Evolutionary conservation across 192 early-diverging fungal genomes (phyloP).

Genomic region (Coemansia interrupta): DNA sequence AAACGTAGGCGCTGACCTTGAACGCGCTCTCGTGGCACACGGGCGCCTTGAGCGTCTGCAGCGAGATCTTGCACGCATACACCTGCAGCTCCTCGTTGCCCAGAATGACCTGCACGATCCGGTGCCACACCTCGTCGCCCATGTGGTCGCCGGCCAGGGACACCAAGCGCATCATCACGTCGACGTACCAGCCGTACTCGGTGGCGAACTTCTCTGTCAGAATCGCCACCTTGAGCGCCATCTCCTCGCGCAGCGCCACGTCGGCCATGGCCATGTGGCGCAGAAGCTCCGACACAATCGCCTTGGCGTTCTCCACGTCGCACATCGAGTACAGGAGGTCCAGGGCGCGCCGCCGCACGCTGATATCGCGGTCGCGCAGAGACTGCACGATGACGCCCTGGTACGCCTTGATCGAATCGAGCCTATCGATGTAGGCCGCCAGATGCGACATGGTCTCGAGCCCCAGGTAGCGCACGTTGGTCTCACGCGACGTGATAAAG

Average conservation of each 20-base stretch:
- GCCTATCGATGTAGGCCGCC: slow-evolving; percentile 74
- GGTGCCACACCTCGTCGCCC: slow-evolving; percentile 96
- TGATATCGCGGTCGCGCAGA: slow-evolving; percentile 95
- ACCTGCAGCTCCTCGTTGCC: slow-evolving; percentile 94
- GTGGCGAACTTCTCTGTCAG: slow-evolving; percentile 96
- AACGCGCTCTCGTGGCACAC: slow-evolving; percentile 93
- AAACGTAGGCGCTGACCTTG: slow-evolving; percentile 92
- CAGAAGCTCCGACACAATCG: slow-evolving; percentile 87
- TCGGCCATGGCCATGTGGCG: slow-evolving; percentile 88
- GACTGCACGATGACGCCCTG: slow-evolving; percentile 88
- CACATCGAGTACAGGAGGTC: slow-evolving; percentile 98
- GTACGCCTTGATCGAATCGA: slow-evolving; percentile 77
- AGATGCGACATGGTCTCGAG: slow-evolving; percentile 97
- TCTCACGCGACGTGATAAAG: slow-evolving; percentile 93
- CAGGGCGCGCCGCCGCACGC: slow-evolving; percentile 89
- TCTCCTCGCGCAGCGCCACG: slow-evolving; percentile 88
- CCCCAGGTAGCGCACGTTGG: slow-evolving; percentile 95
- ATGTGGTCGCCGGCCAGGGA: slow-evolving; percentile 94
- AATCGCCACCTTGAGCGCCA: slow-evolving; percentile 99
- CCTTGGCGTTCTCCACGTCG: slow-evolving; percentile 77
- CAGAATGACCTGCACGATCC: slow-evolving; percentile 94
- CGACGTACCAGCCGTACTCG: slow-evolving; percentile 98
- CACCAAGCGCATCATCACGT: slow-evolving; percentile 94
- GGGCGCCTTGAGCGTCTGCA: slow-evolving; percentile 79
- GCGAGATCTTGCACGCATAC: slow-evolving; percentile 83